Evolutionary conservation across 495 filamentous ascomycete species (phyloP).

Genomic region (Podospora australis): DNA sequence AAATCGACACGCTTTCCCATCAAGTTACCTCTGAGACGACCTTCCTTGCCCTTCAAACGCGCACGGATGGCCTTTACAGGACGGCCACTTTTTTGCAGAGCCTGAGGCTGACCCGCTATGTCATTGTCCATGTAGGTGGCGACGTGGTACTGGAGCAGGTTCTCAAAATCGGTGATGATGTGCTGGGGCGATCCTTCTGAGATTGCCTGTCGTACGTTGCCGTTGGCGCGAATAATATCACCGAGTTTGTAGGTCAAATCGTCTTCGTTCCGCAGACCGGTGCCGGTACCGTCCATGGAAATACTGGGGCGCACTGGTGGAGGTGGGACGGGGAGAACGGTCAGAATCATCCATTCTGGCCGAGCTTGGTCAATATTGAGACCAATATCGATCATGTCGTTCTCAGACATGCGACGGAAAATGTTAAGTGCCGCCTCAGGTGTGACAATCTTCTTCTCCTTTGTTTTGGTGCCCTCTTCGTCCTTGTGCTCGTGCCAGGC

Average conservation of each 20-base stretch:
- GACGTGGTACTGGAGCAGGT: slow-evolving; percentile 93
- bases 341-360: slow-evolving; percentile 97
- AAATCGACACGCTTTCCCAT: slow-evolving; percentile 99
- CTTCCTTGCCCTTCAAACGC: slow-evolving; percentile 97
- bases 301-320: slow-evolving; percentile 95
- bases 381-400: slow-evolving; percentile 80
- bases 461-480: slow-evolving; percentile 73
- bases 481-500: slow-evolving; percentile 43
- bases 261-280: slow-evolving; percentile 86
- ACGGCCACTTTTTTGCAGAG: slow-evolving; percentile 90
- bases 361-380: slow-evolving; percentile 88
- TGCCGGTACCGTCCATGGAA: slow-evolving; percentile 81
- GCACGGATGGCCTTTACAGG: slow-evolving; percentile 94
- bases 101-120: slow-evolving; percentile 91
- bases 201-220: slow-evolving; percentile 82
- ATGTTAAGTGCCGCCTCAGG: slow-evolving; percentile 77
- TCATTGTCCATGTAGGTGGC: slow-evolving; percentile 99
- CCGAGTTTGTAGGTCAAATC: slow-evolving; percentile 98
- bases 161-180: slow-evolving; percentile 81
- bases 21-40: slow-evolving; percentile 91
- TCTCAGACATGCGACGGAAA: slow-evolving; percentile 71
- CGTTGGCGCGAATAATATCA: slow-evolving; percentile 96
- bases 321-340: slow-evolving; percentile 88
- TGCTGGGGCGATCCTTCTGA: slow-evolving; percentile 85
- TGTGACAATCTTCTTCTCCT: slow-evolving; percentile 80